Conservation (phyloP, 805 yeast genomes). For the Wickerhamiella occidentalis region DNA sequence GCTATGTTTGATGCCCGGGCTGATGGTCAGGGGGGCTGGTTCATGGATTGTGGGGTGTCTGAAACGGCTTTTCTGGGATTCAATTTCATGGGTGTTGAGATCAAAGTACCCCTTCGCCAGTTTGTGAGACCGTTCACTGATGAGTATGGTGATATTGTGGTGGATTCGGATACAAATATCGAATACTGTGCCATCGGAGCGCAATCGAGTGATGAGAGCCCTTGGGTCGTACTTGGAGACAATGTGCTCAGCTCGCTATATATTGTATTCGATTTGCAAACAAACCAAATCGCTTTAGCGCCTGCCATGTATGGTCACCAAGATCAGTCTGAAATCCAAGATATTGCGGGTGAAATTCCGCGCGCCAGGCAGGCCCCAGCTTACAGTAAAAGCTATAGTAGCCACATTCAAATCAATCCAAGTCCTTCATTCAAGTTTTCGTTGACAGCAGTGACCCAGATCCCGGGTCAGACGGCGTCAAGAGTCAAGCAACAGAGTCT, state of each 20-base stretch:
- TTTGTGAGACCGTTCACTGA: conserved; percentile 28
- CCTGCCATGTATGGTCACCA: conserved; percentile 28
- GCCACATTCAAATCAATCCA: conserved; percentile 9
- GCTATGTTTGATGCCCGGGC: not conserved
- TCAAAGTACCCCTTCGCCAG: conserved; percentile 26
- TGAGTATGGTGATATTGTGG: conserved; percentile 23
- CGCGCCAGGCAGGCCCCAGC: conserved; percentile 20
- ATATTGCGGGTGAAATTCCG: conserved; percentile 23
- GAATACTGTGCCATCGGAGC: conserved; percentile 29
- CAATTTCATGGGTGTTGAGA: conserved; percentile 24
- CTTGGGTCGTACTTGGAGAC: conserved; percentile 43
- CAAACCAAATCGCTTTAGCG: conserved; percentile 42
- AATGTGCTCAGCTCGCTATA: conserved; percentile 47
- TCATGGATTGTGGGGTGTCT: conserved; percentile 23
- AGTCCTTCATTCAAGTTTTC: conserved; percentile 2
- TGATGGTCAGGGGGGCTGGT: conserved; percentile 25
- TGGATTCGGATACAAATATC: conserved; percentile 25
- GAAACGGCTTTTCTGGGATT: conserved; percentile 15
- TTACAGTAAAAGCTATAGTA: conserved; percentile 12
- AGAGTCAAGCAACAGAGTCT: not conserved
- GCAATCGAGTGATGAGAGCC: conserved; percentile 22
- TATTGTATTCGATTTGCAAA: conserved; percentile 50
- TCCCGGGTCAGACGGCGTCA: conserved; percentile 1
- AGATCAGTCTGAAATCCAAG: conserved; percentile 20
- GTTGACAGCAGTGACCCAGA: not conserved